Base-by-base conservation (phyloP, 768 basidiomycete genomes). In the Auricularia sp. region DNA sequence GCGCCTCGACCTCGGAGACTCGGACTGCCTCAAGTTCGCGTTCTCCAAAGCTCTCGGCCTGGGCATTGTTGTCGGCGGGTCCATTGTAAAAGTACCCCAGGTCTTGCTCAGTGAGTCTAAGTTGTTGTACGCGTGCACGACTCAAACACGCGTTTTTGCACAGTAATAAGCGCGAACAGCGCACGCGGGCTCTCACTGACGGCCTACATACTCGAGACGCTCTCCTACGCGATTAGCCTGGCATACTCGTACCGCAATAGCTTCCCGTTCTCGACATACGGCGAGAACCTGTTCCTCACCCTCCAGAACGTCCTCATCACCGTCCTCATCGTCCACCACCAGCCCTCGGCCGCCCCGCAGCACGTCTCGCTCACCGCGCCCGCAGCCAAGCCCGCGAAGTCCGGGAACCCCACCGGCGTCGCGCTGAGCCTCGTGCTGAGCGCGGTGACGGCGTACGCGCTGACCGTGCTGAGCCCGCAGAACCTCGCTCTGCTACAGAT, bases 251-350 rank as follows among this genome's bases (percentile, higher is more conserved):
- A 84, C 70, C 81, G 93, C 29, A 88, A 92, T 71, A 74, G 79
- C 29, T 98, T 95, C 75, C 93, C 97, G 0, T 97, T 98, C 80
- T 93, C 91, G 21, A 98, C 97, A 0, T 99, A 98, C 66, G 97
- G 97, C 71, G 97, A 99, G 76, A 98, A 96, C 79, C 73, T 94
- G 64, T 98, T 98, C 84, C 82, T 98, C 61, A 87, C 91, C 36
- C 71, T 93, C 65, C 93, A 96, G 75, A 93, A 96, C 78, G 79
- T 88, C 69, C 66, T 90, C 76, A 93, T 98, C 73, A 93, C 92
- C 16, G 80, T 93, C 71, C 85, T 95, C 69, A 96, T 96, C 74
- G 81, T 94, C 61, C 77, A 78, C 73, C 87, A 89, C 71, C 35
- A 58, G 7, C 68, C 67, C 33, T 21, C 35, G 36, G 18, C 23